Evolutionary conservation across 495 filamentous ascomycete genomes (phyloP), one percentile per base, ranked within the genome.

Genomic region (Letharia columbiana): DNA sequence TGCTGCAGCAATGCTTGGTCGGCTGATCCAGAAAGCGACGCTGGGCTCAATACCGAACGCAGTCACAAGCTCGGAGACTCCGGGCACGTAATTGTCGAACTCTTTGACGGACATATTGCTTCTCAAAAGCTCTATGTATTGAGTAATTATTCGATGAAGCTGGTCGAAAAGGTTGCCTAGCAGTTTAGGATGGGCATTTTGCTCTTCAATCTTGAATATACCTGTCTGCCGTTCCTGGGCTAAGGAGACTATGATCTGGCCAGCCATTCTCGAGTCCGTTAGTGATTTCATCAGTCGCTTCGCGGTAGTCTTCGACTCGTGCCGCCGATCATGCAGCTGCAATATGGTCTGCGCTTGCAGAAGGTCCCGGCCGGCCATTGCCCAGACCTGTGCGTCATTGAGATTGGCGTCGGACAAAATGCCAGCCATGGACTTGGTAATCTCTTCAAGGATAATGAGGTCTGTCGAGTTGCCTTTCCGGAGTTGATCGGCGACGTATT

Each of bases 351-450:
- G 89, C 10, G 86, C 80, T 65, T 90, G 87, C 3, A 99, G 81
- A 49, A 87, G 69, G 47, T 90, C 86, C 12, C 94, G 93, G 61
- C 92, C 91, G 18, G 90, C 89, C 84, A 99, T 89, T 18, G 89
- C 91, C 60, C 86, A 81, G 7, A 96, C 81, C 73, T 97, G 92
- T 17, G 83, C 77, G 63, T 99, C 94, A 45, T 89, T 97, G 67
- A 95, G 90, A 72, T 90, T 88, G 47, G 86, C 80, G 69, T 92
- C 89, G 0, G 92, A 86, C 33, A 92, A 86, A 47, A 99, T 90
- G 44, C 95, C 95, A 18, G 89, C 89, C 95, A 98, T 97, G 6
- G 89, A 90, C 41, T 82, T 86, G 58, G 96, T 89, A 49, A 98
- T 77, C 69, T 97, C 88, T 73, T 94, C 87, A 54, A 99, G 74